A percentile compares a stretch with the other conserved stretches of the same genome.
phyloP scores from a whole-genome alignment of 2,329 filamentous ascomycete genomes.

The Pseudonectria buxi region DNA sequence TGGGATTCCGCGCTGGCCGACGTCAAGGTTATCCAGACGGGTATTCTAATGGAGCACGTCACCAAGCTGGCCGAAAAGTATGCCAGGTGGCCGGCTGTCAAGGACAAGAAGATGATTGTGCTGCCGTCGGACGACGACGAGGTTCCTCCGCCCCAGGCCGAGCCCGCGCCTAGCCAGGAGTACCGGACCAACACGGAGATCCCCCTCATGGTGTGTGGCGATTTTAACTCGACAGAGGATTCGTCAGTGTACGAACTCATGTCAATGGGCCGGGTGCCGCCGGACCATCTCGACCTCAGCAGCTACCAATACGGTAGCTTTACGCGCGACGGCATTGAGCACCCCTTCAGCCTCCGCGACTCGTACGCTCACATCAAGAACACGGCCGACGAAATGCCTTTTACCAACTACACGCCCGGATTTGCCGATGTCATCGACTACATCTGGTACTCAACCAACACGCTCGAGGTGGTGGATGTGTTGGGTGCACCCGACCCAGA shows the following conservation, averaged over 20 bases:
- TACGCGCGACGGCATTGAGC: constrained; percentile 83
- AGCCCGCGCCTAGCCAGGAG: constrained; percentile 75
- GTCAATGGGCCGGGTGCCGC: constrained; percentile 68
- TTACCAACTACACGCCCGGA: constrained; percentile 95
- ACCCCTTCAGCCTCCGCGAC: constrained; percentile 90
- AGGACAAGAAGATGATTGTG: constrained; percentile 64
- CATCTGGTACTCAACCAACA: constrained; percentile 94
- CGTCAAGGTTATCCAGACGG: constrained; percentile 94
- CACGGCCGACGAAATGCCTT: constrained; percentile 75
- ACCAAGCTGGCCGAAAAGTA: constrained; percentile 82
- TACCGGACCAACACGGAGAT: constrained; percentile 84
- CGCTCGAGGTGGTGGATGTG: constrained; percentile 73
- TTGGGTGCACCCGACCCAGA: constrained; percentile 81
- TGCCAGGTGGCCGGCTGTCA: constrained; percentile 68
- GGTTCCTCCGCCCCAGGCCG: constrained; percentile 44
- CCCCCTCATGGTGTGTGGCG: constrained; percentile 83
- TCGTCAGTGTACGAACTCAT: constrained; percentile 91
- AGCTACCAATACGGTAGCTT: constrained; percentile 87
- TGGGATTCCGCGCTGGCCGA: constrained; percentile 90
- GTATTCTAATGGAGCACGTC: constrained; percentile 88
- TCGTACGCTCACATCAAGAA: constrained; percentile 79
- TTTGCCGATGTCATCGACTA: constrained; percentile 93
- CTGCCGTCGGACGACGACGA: constrained; percentile 39
- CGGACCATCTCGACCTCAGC: constrained; percentile 72
- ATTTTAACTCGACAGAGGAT: constrained; percentile 86